Evolutionary conservation across 1,284 basidiomycete species (phyloP).

Genomic region (Cerioporus squamosus): DNA sequence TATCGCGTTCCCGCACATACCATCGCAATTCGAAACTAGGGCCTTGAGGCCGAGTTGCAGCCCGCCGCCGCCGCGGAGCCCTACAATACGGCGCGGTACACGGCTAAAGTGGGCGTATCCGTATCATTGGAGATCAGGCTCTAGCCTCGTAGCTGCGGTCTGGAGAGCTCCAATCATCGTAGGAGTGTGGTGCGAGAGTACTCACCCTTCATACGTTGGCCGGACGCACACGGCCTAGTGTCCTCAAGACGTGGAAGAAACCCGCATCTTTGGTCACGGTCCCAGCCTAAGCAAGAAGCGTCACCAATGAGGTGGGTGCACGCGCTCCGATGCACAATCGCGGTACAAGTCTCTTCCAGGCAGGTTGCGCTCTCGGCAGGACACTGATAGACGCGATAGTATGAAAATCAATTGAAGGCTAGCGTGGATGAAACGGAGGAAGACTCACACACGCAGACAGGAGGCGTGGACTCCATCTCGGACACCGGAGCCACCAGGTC

Average conservation of each 20-base stretch:
- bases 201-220: neutral
- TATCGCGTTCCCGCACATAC: neutral
- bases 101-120: slow-evolving; percentile 1
- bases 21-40: neutral
- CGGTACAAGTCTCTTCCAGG: too few relatives aligned
- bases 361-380: neutral
- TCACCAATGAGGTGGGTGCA: too few relatives aligned
- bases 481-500: neutral
- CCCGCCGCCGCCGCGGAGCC: neutral
- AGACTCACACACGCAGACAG: neutral
- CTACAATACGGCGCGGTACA: too few relatives aligned
- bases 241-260: neutral
- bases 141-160: neutral
- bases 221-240: neutral
- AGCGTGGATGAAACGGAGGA: neutral
- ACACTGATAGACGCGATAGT: neutral
- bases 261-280: too few relatives aligned
- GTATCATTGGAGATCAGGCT: neutral
- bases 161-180: neutral
- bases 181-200: neutral
- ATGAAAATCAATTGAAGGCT: neutral
- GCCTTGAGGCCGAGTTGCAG: slow-evolving; percentile 1
- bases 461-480: neutral
- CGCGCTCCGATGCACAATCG: too few relatives aligned
- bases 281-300: too few relatives aligned